Evolutionary conservation across 345 rosid species (phyloP).

Genomic region (Rhizophora mangle): DNA sequence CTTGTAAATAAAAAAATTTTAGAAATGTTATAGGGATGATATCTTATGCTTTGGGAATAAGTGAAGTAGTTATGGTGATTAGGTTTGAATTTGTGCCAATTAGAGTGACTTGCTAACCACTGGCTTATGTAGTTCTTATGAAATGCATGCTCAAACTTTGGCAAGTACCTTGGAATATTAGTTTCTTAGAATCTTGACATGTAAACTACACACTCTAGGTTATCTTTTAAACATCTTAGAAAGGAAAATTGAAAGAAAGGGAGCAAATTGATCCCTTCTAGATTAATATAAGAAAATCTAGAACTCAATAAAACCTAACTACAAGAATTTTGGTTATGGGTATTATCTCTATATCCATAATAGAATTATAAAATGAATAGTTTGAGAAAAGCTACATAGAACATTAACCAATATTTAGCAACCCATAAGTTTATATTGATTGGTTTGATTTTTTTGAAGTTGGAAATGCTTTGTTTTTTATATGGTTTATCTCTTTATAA

Average conservation of each 20-base stretch:
- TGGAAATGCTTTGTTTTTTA: too few species aligned
- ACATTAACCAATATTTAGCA: too few species aligned
- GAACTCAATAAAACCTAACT: slow-evolving; percentile 8
- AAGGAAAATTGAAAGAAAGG: slow-evolving; percentile 47
- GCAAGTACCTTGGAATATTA: slow-evolving; percentile 40
- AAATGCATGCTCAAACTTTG: slow-evolving; percentile 48
- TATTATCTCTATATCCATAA: too few species aligned
- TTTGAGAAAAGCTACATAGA: too few species aligned
- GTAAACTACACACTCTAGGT: slow-evolving; percentile 47
- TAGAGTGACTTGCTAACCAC: slow-evolving; percentile 47
- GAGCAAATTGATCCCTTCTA: slow-evolving; percentile 29
- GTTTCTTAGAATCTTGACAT: slow-evolving; percentile 40
- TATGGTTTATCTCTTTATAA: too few species aligned
- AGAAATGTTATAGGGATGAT: too few species aligned
- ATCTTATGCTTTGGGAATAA: too few species aligned
- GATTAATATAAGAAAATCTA: slow-evolving; percentile 43
- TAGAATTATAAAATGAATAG: too few species aligned
- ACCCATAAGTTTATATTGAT: too few species aligned
- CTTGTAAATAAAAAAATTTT: too few species aligned
- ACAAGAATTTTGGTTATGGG: background rate
- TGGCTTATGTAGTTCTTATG: slow-evolving; percentile 41
- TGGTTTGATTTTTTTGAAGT: too few species aligned
- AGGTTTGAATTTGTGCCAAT: slow-evolving; percentile 36
- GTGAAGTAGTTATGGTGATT: slow-evolving; percentile 22
- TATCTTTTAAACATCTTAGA: slow-evolving; percentile 40